phyloP scores from a whole-genome alignment of 2,329 filamentous ascomycete genomes.

The Podosphaera xanthii region DNA sequence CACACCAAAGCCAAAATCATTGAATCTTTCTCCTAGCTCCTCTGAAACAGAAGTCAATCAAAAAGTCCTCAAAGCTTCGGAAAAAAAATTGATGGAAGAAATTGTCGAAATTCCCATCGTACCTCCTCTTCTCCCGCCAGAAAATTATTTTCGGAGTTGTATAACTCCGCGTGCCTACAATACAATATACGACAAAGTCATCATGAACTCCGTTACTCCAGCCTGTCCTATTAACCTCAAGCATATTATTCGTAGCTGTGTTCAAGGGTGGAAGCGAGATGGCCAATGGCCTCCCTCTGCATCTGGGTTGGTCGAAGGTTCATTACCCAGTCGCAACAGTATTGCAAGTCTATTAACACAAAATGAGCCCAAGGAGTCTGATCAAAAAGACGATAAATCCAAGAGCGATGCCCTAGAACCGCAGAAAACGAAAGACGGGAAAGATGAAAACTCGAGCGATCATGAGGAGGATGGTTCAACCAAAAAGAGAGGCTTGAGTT shows the following conservation, averaged over 20 bases:
- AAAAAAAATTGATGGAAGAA: constrained; percentile 10
- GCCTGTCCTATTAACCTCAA: constrained; percentile 71
- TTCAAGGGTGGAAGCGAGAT: constrained; percentile 78
- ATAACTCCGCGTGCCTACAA: constrained; percentile 55
- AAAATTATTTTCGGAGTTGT: constrained; percentile 53
- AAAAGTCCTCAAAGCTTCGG: constrained; percentile 8
- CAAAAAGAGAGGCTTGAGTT: not conserved
- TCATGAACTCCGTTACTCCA: constrained; percentile 57
- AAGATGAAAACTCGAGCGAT: not conserved
- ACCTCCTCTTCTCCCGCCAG: constrained; percentile 45
- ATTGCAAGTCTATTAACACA: not conserved
- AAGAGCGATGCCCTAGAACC: not conserved
- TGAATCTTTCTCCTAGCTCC: constrained; percentile 21
- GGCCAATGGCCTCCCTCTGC: constrained; percentile 67
- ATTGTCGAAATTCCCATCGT: constrained; percentile 37
- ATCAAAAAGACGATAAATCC: not conserved
- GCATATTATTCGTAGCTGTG: constrained; percentile 60
- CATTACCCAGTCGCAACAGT: not conserved
- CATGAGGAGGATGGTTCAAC: not conserved
- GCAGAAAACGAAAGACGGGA: not conserved
- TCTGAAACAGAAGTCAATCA: constrained; percentile 18
- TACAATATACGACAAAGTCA: constrained; percentile 75
- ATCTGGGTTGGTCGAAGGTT: not conserved
- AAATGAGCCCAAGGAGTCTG: not conserved
- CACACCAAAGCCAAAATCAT: constrained; percentile 22